Conservation (phyloP, 2,329 filamentous ascomycete species). For the Trichoderma koningii region DNA sequence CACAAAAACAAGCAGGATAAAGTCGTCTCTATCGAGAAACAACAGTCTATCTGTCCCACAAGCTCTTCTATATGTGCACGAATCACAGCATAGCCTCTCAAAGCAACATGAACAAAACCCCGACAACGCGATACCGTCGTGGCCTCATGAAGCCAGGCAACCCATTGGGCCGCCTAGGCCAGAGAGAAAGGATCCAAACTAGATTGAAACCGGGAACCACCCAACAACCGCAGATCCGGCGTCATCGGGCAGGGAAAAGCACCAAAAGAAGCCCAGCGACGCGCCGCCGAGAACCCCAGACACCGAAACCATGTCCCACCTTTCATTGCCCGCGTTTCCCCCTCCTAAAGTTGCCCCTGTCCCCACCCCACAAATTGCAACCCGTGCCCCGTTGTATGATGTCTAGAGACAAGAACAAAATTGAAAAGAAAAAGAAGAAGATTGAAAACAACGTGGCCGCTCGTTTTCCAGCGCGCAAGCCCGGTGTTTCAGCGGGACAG, state of each 20-base stretch:
- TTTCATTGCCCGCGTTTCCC: slow-evolving; percentile 20
- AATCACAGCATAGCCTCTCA: slow-evolving; percentile 13
- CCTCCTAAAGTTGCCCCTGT: slow-evolving; percentile 21
- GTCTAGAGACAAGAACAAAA: slow-evolving; percentile 10
- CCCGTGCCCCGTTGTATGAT: slow-evolving; percentile 26
- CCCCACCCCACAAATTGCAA: slow-evolving; percentile 24
- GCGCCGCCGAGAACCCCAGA: slow-evolving; percentile 24
- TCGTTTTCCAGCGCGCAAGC: slow-evolving; percentile 15
- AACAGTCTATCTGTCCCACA: slow-evolving; percentile 24
- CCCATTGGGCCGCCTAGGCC: neutral
- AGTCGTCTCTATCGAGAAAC: slow-evolving; percentile 4
- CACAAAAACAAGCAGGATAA: neutral
- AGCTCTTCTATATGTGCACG: slow-evolving; percentile 24
- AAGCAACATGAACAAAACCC: slow-evolving; percentile 4
- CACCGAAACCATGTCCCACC: slow-evolving; percentile 26
- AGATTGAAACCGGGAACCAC: slow-evolving; percentile 17
- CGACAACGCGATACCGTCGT: slow-evolving; percentile 5
- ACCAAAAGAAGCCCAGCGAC: slow-evolving; percentile 18
- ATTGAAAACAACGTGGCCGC: neutral
- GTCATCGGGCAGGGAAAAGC: slow-evolving; percentile 8
- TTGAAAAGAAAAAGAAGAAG: slow-evolving; percentile 7
- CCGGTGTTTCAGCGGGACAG: slow-evolving; percentile 28
- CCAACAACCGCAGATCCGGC: slow-evolving; percentile 22
- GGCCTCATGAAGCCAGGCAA: slow-evolving; percentile 18
- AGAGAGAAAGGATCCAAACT: slow-evolving; percentile 19